Evolutionary conservation across 1,284 basidiomycete genomes (phyloP).

Genomic region (Agroathelia rolfsii): DNA sequence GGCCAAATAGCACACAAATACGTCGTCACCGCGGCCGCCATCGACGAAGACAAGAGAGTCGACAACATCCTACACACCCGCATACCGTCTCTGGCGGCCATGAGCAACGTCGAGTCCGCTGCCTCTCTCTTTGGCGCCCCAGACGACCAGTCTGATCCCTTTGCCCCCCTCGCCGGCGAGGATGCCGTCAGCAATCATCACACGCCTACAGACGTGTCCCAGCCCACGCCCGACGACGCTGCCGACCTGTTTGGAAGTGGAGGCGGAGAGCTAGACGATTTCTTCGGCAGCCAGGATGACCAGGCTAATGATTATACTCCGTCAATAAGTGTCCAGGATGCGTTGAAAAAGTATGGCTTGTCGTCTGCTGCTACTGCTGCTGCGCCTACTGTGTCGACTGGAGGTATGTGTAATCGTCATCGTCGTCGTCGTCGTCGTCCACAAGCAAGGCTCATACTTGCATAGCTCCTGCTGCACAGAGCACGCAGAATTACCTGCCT

Average conservation of each 20-base stretch:
- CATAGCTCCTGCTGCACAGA: too few relatives aligned
- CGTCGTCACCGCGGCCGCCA: too few relatives aligned
- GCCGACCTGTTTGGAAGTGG: conserved; percentile 15
- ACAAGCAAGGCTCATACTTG: too few relatives aligned
- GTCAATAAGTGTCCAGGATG: conserved; percentile 23
- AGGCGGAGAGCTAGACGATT: too few relatives aligned
- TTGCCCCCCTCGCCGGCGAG: conserved; percentile 45
- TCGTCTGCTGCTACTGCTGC: conserved; percentile 20
- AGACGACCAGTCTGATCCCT: conserved; percentile 51
- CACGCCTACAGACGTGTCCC: conserved; percentile 14
- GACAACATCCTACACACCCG: not conserved
- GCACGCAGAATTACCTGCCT: too few relatives aligned
- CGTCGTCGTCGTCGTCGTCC: too few relatives aligned
- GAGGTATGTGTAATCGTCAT: too few relatives aligned
- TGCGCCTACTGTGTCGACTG: conserved; percentile 13
- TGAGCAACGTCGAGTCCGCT: conserved; percentile 64
- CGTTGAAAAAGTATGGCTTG: conserved; percentile 20
- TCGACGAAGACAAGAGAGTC: not conserved
- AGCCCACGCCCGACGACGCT: conserved; percentile 15
- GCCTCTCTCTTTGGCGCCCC: conserved; percentile 66
- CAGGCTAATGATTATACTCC: conserved; percentile 14
- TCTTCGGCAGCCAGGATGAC: conserved; percentile 15
- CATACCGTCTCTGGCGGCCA: conserved; percentile 15
- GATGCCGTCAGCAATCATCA: conserved; percentile 14
- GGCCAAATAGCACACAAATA: too few relatives aligned